phyloP scores from a whole-genome alignment of 306 rosid genomes.

The Gillenia trifoliata region DNA sequence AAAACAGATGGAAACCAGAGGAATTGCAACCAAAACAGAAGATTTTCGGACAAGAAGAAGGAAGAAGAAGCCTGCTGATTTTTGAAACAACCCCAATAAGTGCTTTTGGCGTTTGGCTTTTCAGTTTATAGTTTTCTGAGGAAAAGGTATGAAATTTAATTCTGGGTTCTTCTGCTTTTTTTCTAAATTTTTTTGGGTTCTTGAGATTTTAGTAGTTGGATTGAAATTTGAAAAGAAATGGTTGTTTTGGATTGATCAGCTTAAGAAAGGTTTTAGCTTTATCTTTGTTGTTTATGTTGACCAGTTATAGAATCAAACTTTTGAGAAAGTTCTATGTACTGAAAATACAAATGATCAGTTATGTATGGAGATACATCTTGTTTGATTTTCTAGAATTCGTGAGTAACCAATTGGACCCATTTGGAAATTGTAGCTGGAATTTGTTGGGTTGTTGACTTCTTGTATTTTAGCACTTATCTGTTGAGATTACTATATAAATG shows the following conservation, averaged over 20 bases:
- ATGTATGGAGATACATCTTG: neutral
- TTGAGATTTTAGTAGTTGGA: slow-evolving; percentile 2
- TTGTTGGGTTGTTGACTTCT: neutral
- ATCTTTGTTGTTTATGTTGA: neutral
- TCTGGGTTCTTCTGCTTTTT: slow-evolving; percentile 2
- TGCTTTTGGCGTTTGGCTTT: slow-evolving; percentile 5
- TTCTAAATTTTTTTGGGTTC: neutral
- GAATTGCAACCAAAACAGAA: slow-evolving; percentile 16
- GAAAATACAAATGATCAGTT: neutral
- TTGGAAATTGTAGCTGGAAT: neutral
- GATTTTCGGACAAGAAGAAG: slow-evolving; percentile 14
- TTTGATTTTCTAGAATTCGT: neutral
- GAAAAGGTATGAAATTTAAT: neutral
- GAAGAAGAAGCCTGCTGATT: slow-evolving; percentile 24
- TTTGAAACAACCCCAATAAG: neutral
- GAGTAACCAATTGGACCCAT: neutral
- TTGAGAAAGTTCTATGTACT: neutral
- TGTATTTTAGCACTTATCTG: neutral
- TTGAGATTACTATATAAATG: neutral
- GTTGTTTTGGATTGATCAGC: slow-evolving; percentile 6
- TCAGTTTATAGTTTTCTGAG: slow-evolving; percentile 10
- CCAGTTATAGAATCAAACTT: neutral
- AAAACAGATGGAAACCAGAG: slow-evolving; percentile 28
- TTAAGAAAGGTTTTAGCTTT: neutral
- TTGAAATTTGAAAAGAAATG: slow-evolving; percentile 12